Evolutionary conservation across 1,139 yeast genomes (phyloP).

Genomic region (Cylindricascospora bacillispora): DNA sequence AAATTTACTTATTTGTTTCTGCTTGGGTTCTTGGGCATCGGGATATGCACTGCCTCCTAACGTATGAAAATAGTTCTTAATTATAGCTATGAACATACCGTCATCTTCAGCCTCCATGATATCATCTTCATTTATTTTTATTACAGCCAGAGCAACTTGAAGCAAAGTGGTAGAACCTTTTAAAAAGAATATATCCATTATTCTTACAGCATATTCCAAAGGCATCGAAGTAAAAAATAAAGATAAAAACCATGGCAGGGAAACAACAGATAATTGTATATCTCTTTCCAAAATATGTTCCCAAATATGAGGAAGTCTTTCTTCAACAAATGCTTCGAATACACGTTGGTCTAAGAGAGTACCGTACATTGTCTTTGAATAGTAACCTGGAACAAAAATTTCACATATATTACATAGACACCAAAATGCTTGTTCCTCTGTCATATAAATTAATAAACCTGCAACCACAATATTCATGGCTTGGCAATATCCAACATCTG

Average conservation of each 20-base stretch:
- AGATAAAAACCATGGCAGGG: constrained; percentile 93
- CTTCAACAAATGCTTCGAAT: constrained; percentile 78
- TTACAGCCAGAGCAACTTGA: constrained; percentile 84
- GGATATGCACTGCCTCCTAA: constrained; percentile 78
- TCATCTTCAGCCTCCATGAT: constrained; percentile 76
- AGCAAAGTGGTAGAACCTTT: constrained; percentile 85
- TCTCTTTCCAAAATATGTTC: constrained; percentile 67
- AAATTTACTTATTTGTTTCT: constrained; percentile 62
- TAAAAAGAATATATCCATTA: constrained; percentile 79
- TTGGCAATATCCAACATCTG: constrained; percentile 96
- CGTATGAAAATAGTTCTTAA: constrained; percentile 69
- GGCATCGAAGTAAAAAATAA: constrained; percentile 91
- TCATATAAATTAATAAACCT: constrained; percentile 81
- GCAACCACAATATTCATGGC: constrained; percentile 99
- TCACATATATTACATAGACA: constrained; percentile 75
- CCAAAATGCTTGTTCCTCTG: constrained; percentile 98
- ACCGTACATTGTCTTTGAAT: constrained; percentile 96
- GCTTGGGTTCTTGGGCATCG: constrained; percentile 49
- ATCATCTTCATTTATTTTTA: constrained; percentile 78
- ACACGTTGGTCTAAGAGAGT: constrained; percentile 88
- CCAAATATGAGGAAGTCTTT: constrained; percentile 82
- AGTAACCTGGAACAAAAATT: constrained; percentile 83
- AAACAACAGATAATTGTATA: constrained; percentile 87
- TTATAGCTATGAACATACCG: constrained; percentile 75
- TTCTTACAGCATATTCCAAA: constrained; percentile 79